Base-by-base conservation (phyloP, 1,284 basidiomycete genomes). In the Malassezia nana region DNA sequence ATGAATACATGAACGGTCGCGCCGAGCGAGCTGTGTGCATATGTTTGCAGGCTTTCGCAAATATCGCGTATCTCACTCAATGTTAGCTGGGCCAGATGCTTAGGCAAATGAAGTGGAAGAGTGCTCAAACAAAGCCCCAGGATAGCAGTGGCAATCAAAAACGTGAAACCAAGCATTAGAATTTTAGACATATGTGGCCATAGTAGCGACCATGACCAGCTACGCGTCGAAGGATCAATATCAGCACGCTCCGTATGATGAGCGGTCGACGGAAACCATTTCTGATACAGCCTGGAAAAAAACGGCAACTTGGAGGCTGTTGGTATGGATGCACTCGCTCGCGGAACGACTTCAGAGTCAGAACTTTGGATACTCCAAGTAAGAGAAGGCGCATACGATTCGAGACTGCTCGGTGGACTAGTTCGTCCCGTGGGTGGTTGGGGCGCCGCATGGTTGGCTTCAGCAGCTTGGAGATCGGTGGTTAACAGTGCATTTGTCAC, bases 11-110 rank as follows among this genome's bases (percentile, higher is more conserved):
- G 71, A n/a, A 52, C 16, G 33, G 58, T 62, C 2, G 66, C 65
- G 22, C 31, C 43, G 28, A 26, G 38, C 40, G 55, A 63, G 54
- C 60, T 61, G 47, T 60, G 50, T 20, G 67, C 58, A 33, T 74
- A 74, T 15, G 39, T 35, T 52, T 63, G 59, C n/a, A 74, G 59
- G 18, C 52, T 53, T 33, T 59, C 52, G 18, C 65, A 68, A 33
- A 72, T 52, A 38, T 67, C 64, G 38, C 65, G 63, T 47, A 74
- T 72, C 55, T 74, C 71, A 28, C 55, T 49, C 6, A 74, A 52
- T 10, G 66, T 71, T 15, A 74, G 58, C 30, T 62, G 55, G n/a
- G 69, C 59, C 44, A 74, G 55, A 49, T 72, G 63, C 39, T 60
- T 60, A 1, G 71, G 71, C 25, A 74, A 50, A 13, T 54, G 58